Evolutionary conservation across 2,329 filamentous ascomycete species (phyloP).

Genomic region (Penicillium sp.): DNA sequence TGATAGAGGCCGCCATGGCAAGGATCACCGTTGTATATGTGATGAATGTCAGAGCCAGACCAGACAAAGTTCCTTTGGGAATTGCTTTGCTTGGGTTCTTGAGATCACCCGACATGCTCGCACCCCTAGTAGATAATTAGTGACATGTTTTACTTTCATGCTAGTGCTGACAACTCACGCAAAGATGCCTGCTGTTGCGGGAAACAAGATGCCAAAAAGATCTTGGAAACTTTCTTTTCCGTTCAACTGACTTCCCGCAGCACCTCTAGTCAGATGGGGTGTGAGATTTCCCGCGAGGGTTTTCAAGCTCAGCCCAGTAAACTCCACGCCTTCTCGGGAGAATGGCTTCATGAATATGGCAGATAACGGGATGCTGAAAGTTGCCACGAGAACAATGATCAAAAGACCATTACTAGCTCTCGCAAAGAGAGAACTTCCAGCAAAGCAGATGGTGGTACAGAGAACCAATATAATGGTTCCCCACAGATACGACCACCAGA

Average conservation of each 20-base stretch:
- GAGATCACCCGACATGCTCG: slow-evolving; percentile 87
- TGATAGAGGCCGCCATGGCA: slow-evolving; percentile 74
- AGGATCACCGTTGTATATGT: slow-evolving; percentile 76
- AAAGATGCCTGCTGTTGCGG: slow-evolving; percentile 64
- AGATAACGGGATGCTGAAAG: slow-evolving; percentile 81
- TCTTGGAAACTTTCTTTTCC: slow-evolving; percentile 73
- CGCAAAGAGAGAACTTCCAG: slow-evolving; percentile 78
- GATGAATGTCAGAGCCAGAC: slow-evolving; percentile 72
- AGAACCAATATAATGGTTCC: slow-evolving; percentile 69
- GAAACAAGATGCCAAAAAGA: slow-evolving; percentile 83
- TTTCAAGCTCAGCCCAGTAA: slow-evolving; percentile 71
- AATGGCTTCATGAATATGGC: slow-evolving; percentile 70
- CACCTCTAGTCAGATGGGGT: slow-evolving; percentile 64
- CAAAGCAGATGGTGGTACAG: slow-evolving; percentile 74
- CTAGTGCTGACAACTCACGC: slow-evolving; percentile 45
- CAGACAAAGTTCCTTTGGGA: slow-evolving; percentile 78
- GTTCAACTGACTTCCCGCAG: slow-evolving; percentile 61
- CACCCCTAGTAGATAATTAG: slow-evolving; percentile 54
- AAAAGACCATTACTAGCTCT: slow-evolving; percentile 77
- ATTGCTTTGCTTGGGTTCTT: slow-evolving; percentile 82
- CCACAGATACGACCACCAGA: slow-evolving; percentile 76
- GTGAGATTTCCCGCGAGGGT: slow-evolving; percentile 75
- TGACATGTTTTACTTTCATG: slow-evolving; percentile 16
- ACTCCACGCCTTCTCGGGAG: slow-evolving; percentile 64
- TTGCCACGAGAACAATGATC: slow-evolving; percentile 68